phyloP scores from a whole-genome alignment of 441 rosid species.

The Capsella rubella region DNA sequence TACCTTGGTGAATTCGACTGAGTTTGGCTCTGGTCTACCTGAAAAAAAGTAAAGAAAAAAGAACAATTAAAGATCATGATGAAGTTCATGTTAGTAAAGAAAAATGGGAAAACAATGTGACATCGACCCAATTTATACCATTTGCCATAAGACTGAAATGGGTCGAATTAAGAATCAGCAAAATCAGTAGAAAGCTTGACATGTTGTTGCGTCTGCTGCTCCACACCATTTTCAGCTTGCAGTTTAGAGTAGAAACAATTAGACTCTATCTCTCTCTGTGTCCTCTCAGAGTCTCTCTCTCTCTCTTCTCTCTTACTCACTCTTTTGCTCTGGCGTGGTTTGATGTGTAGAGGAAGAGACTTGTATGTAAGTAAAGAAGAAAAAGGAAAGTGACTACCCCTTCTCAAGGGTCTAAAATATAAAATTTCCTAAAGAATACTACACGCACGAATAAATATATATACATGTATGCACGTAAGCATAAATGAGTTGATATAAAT shows the following conservation, averaged over 20 bases:
- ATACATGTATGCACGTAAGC: conserved; percentile 31
- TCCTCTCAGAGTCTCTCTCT: conserved; percentile 9
- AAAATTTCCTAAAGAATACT: conserved; percentile 29
- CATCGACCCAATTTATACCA: conserved; percentile 44
- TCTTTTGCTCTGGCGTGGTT: neutral
- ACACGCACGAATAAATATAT: conserved; percentile 36
- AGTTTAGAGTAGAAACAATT: conserved; percentile 39
- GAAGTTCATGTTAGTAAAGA: neutral
- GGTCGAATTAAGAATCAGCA: conserved; percentile 47
- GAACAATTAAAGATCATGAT: conserved; percentile 1
- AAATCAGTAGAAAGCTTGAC: conserved; percentile 44
- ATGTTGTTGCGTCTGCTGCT: conserved; percentile 41
- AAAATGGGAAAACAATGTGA: conserved; percentile 34
- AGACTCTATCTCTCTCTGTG: conserved; percentile 23
- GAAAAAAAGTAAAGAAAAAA: conserved; percentile 20
- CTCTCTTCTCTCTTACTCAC: neutral
- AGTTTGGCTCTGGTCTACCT: conserved; percentile 48
- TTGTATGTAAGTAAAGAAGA: conserved; percentile 25
- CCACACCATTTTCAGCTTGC: conserved; percentile 37
- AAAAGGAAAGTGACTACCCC: conserved; percentile 31
- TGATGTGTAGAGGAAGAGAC: conserved; percentile 31
- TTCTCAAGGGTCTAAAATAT: conserved; percentile 13
- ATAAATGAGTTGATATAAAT: conserved; percentile 42
- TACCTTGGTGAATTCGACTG: conserved; percentile 29
- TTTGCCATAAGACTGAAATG: conserved; percentile 39